phyloP scores from a whole-genome alignment of 1,139 yeast genomes.

The Yamadazyma trypodendri region DNA sequence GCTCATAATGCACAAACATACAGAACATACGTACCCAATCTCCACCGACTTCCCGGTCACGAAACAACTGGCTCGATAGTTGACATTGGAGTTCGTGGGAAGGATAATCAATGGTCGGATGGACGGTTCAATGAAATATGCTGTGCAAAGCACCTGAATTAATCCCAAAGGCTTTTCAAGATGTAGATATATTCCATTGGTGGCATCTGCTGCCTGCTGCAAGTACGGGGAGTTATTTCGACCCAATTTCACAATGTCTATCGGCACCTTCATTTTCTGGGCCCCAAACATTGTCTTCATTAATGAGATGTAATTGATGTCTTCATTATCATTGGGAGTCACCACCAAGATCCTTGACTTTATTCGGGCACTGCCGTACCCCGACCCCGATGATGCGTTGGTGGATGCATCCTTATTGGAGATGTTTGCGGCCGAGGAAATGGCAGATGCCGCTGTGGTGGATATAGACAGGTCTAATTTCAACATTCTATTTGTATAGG shows the following conservation, averaged over 20 bases:
- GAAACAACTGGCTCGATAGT: conserved; percentile 93
- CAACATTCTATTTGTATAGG: conserved; percentile 73
- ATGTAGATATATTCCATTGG: conserved; percentile 83
- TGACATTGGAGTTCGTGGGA: conserved; percentile 85
- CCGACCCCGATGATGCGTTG: conserved; percentile 14
- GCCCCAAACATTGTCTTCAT: conserved; percentile 98
- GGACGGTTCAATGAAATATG: conserved; percentile 81
- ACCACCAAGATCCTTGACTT: conserved; percentile 74
- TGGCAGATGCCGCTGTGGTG: conserved; percentile 49
- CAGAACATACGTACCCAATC: conserved; percentile 92
- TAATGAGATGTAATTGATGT: conserved; percentile 82
- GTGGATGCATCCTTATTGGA: conserved; percentile 14
- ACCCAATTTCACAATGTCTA: conserved; percentile 87
- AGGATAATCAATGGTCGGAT: conserved; percentile 70
- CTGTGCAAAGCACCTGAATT: conserved; percentile 62
- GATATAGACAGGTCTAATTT: conserved; percentile 49
- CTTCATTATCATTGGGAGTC: conserved; percentile 74
- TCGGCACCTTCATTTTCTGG: conserved; percentile 84
- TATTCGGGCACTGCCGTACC: conserved; percentile 36
- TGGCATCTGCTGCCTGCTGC: conserved; percentile 96
- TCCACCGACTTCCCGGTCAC: conserved; percentile 87
- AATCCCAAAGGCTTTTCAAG: conserved; percentile 75
- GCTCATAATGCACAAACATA: conserved; percentile 80
- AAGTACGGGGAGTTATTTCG: conserved; percentile 70
- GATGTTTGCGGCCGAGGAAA: conserved; percentile 38